Evolutionary conservation across 106 monocot genomes (phyloP), one percentile per base, ranked within the genome.

Genomic region (Chionographis japonica): DNA sequence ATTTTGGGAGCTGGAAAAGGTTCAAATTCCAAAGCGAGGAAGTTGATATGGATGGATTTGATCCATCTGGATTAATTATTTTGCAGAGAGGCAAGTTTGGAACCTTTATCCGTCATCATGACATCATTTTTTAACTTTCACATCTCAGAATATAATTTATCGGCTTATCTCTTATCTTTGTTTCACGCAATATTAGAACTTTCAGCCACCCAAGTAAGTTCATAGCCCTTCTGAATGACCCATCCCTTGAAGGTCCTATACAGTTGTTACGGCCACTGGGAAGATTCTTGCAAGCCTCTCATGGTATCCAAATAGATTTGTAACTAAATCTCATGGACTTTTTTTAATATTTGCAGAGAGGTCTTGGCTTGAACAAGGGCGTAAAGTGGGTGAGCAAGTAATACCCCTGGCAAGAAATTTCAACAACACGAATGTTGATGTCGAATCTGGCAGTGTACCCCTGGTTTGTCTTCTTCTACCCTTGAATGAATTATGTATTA

Each of bases 331-430:
- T 12, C 6, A 52, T 18, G 40, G 53, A 27, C 39, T 61, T 54
- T 59, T 60, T 56, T 73, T 73, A 4, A 10, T 74, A 40, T 74
- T 59, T 73, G 4, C 82, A 98, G 97, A 98, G 75, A 73, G 92
- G 63, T 79, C 79, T 65, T 98, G 89, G 92, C 84, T 98, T 67
- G 97, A 92, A 63, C 92, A 98, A 74, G 97, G 97, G 12, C 78
- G 85, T 41, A 98, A 93, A 75, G 77, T 98, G 64, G 97, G 97
- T 7, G 97, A 98, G 71, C 97, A 92, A 74, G 85, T 98, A 42
- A 79, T 98, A 52, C 97, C 97, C 63, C 67, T 98, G 70, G 97
- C 97, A 57, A 84, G 92, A 78, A 92, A 87, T 77, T 98, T 98
- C 60, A 87, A 92, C 58, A 71, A 74, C 20, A 16, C 70, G 41